A percentile compares a stretch with the other conserved stretches of the same genome.
These are phyloP conservation scores for Ashbya aceris DNA, from an alignment of 1,139 yeast species.

Conservation along the genomic window DNA sequence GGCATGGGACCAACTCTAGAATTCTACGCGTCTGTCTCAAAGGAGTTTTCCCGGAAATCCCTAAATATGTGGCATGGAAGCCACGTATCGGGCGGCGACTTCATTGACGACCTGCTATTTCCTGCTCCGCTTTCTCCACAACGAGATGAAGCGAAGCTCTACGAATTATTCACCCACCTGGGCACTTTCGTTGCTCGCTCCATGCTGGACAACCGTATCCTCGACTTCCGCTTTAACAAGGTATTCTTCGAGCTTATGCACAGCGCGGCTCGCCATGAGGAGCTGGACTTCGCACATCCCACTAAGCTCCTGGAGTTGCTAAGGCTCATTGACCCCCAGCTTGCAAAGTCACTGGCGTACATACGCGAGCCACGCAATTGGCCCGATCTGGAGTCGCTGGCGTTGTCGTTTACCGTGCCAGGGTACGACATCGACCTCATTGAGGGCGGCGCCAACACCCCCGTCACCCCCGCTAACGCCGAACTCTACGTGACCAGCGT, in stretches of 20 bases:
- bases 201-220: slow-evolving; percentile 71
- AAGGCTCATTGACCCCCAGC: slow-evolving; percentile 45
- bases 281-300: slow-evolving; percentile 7
- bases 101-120: slow-evolving; percentile 52
- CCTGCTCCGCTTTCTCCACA: slow-evolving; percentile 53
- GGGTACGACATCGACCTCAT: slow-evolving; percentile 59
- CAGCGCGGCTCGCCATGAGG: slow-evolving; percentile 9
- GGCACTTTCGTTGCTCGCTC: slow-evolving; percentile 88
- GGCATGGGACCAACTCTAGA: slow-evolving; percentile 95
- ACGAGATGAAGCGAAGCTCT: slow-evolving; percentile 36
- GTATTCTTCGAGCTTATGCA: slow-evolving; percentile 50
- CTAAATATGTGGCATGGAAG: slow-evolving; percentile 53
- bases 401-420: slow-evolving; percentile 64
- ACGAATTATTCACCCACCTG: slow-evolving; percentile 52
- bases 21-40: slow-evolving; percentile 76
- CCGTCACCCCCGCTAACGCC: slow-evolving; percentile 47
- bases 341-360: slow-evolving; percentile 53
- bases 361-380: slow-evolving; percentile 37
- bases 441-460: slow-evolving; percentile 43
- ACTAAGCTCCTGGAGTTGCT: slow-evolving; percentile 38
- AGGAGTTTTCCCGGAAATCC: slow-evolving; percentile 52
- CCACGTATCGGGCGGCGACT: slow-evolving; percentile 30
- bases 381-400: slow-evolving; percentile 37
- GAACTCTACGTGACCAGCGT: slow-evolving; percentile 50
- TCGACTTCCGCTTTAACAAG: slow-evolving; percentile 72